Base-by-base conservation (phyloP, 257 asterid species). In the Dorcoceras hygrometricum region DNA sequence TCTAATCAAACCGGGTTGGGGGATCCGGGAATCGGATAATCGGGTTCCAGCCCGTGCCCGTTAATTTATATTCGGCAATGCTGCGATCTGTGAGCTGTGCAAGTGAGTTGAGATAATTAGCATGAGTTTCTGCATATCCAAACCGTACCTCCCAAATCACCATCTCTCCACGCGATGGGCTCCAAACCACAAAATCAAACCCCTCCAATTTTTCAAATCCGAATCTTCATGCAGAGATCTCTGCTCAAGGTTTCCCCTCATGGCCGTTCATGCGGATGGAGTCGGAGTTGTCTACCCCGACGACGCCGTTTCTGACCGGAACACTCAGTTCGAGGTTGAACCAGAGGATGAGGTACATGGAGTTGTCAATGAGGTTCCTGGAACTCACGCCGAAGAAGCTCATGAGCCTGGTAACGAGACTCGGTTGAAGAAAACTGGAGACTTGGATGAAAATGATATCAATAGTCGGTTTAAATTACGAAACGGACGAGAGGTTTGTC, bases 401-500 rank as follows among this genome's bases (percentile, higher is more conserved):
- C 39, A 36, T 2, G 77, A 69, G 14, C 69, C 70, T 24, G 65
- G 48, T 27, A 65, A 16, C 56, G 48, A 34, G 57, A 76, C 28
- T 50, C 71, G 67, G 73, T 46, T 68, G 48, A 79, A 66, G 43
- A 78, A 71, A 9, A 31, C 53, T 62, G 75, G 68, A 65, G 73
- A 23, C 34, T 73, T 51, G 8, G 81, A 69, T 39, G 79, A 78
- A 25, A 74, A 58, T 18, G 85, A 75, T 53, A 66, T 67, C 9
- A 71, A 78, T 63, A 73, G 72, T 65, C 82, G 94, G 62, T 93
- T 81, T 79, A 93, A 80, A 63, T 75, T 85, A 55, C 79, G 86
- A 54, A 85, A 90, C 72, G 97, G 95, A 57, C 82, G 87, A 68
- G 95, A 94, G 97, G 99, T 90, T 74, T 64, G 53, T 9, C 16